Conservation (phyloP, 306 rosid species). For the Neltuma alba region DNA sequence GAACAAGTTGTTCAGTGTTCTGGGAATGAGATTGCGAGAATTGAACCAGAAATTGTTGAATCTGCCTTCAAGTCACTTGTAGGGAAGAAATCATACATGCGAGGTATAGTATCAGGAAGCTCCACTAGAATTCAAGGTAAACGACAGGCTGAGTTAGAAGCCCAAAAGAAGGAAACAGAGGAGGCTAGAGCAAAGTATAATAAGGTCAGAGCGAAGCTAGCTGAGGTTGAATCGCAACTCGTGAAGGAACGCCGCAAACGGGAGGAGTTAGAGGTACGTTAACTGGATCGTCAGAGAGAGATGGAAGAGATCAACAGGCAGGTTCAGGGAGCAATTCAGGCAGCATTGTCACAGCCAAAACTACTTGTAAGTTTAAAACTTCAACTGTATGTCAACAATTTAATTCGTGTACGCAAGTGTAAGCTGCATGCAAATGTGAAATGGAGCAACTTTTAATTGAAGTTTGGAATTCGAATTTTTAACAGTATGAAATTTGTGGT, state of each 20-base stretch:
- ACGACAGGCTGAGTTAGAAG: slow-evolving; percentile 41
- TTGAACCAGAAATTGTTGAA: slow-evolving; percentile 40
- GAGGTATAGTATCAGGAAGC: slow-evolving; percentile 23
- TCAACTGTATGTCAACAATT: slow-evolving; percentile 3
- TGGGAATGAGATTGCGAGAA: slow-evolving; percentile 17
- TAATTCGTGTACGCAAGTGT: neutral
- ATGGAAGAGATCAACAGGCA: slow-evolving; percentile 42
- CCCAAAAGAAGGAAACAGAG: slow-evolving; percentile 41
- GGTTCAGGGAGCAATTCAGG: slow-evolving; percentile 46
- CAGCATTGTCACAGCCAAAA: slow-evolving; percentile 39
- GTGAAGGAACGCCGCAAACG: slow-evolving; percentile 36
- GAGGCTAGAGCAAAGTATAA: slow-evolving; percentile 37
- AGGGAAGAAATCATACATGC: slow-evolving; percentile 37
- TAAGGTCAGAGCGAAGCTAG: slow-evolving; percentile 40
- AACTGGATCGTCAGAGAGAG: slow-evolving; percentile 38
- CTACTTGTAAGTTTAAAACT: slow-evolving; percentile 37
- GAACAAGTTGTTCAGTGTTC: slow-evolving; percentile 36
- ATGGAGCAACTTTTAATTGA: neutral
- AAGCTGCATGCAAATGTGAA: slow-evolving; percentile 8
- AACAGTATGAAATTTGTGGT: too few species aligned
- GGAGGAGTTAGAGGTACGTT: slow-evolving; percentile 34
- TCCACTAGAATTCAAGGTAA: slow-evolving; percentile 8
- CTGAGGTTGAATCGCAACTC: slow-evolving; percentile 42
- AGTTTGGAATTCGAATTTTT: neutral
- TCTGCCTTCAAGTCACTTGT: slow-evolving; percentile 42